Conservation (phyloP, 139 green algal genomes). For the Haematococcus lacustris region DNA sequence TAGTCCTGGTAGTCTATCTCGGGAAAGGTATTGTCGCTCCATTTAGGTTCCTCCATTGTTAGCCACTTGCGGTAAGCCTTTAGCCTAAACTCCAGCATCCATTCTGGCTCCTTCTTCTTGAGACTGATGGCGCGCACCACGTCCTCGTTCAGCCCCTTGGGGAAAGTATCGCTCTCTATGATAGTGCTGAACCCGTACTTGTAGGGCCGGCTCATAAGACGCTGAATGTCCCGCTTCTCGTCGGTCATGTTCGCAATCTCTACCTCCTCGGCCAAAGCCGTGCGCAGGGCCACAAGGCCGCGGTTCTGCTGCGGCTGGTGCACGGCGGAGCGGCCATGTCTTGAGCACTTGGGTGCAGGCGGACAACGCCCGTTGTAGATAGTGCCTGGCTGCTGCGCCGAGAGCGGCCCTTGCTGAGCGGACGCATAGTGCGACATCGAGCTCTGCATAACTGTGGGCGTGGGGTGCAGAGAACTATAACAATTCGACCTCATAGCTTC, state of each 20-base stretch:
- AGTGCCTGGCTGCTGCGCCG: too few relatives aligned
- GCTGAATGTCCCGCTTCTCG: constrained; percentile 53
- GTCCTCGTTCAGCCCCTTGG: constrained; percentile 84
- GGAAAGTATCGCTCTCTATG: constrained; percentile 77
- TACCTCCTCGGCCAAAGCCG: background rate
- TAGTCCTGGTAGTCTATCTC: constrained; percentile 85
- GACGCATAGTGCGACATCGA: too few relatives aligned
- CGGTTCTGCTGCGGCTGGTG: too few relatives aligned
- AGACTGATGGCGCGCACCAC: constrained; percentile 87
- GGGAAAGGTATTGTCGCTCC: constrained; percentile 85
- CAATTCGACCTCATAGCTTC: too few relatives aligned
- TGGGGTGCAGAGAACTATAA: too few relatives aligned
- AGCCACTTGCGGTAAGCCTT: constrained; percentile 92
- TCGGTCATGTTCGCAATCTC: background rate
- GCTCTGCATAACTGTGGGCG: too few relatives aligned
- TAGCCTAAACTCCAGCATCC: constrained; percentile 97
- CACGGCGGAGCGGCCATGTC: too few relatives aligned
- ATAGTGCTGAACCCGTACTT: constrained; percentile 91
- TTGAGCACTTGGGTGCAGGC: too few relatives aligned
- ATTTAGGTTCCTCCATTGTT: constrained; percentile 90
- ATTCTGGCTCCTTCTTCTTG: constrained; percentile 99
- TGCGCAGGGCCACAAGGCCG: too few relatives aligned
- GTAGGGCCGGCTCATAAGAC: constrained; percentile 78
- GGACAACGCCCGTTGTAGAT: too few relatives aligned
- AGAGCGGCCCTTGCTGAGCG: too few relatives aligned